Evolutionary conservation across 2,329 filamentous ascomycete genomes (phyloP), one percentile per base, ranked within the genome.

Genomic region (Byssothecium circinans): DNA sequence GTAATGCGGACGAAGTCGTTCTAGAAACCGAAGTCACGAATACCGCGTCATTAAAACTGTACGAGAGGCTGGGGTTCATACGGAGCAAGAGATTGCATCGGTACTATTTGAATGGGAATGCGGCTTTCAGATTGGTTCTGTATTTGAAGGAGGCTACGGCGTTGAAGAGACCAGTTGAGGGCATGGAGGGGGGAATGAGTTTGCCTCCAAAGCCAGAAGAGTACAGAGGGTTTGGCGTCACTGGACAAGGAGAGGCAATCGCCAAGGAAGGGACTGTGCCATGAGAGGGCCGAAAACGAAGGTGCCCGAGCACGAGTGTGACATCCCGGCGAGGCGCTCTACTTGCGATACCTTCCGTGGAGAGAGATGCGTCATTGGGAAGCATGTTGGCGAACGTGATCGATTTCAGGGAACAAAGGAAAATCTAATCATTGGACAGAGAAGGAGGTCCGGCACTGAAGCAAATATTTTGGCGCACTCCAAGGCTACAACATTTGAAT

Each of bases 1-100:
- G 87, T 42, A 81, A 88, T 61, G 94, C 94, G 19, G 92, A 97
- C 67, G 94, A 99, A 77, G 86, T 99, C 51, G 92, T 95, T 2
- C 82, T 99, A 22, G 94, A 99, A 75, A 99, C 94, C 0, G 94
- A 99, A 74, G 90, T 95, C 71, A 89, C 87, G 14, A 99, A 99
- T 67, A 82, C 84, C 1, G 86, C 91, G 1, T 94, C 91, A 17
- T 89, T 97, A 77, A 88, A 90, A 56, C 76, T 99, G 8, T 99
- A 99, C 71, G 92, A 99, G 71, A 81, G 91, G 1, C 78, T 99
- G 7, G 94, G 94, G 0, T 99, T 99, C 65, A 72, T 97, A 18
- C 81, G 92, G 42, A 95, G 89, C 50, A 99, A 99, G 73, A 88
- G 91, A 51, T 74, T 99, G 43, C 91, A 97, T 71, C 81, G 94